These are phyloP conservation scores for Coniochaeta sp. DNA, from an alignment of 2,329 filamentous ascomycete genomes.

Conservation along the genomic window DNA sequence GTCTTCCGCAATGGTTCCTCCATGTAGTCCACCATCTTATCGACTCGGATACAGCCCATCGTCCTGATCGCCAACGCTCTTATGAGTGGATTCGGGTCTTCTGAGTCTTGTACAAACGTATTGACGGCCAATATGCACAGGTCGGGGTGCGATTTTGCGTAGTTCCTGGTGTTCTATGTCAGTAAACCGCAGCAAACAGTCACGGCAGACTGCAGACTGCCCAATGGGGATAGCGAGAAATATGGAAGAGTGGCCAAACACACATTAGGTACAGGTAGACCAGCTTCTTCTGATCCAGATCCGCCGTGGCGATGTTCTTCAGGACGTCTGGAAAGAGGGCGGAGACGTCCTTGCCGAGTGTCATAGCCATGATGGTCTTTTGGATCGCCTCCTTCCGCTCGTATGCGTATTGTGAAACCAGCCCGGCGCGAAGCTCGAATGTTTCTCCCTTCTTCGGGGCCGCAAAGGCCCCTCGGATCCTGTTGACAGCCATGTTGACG, in stretches of 20 bases:
- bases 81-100: conserved; percentile 95
- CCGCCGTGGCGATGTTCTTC: conserved; percentile 94
- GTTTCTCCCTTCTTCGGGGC: conserved; percentile 95
- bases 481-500: conserved; percentile 68
- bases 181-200: conserved; percentile 9
- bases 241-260: conserved; percentile 19
- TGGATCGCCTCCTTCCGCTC: conserved; percentile 99
- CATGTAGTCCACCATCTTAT: conserved; percentile 99
- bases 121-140: conserved; percentile 98
- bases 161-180: conserved; percentile 67
- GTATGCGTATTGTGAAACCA: conserved; percentile 98
- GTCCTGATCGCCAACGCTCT: conserved; percentile 92
- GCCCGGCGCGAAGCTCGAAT: conserved; percentile 88
- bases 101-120: conserved; percentile 97
- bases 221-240: neutral
- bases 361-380: conserved; percentile 99
- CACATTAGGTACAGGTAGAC: conserved; percentile 98
- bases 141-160: conserved; percentile 97
- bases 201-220: neutral
- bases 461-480: conserved; percentile 89
- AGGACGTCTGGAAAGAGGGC: conserved; percentile 94
- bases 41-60: conserved; percentile 97
- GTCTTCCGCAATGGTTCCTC: conserved; percentile 96
- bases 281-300: conserved; percentile 98
- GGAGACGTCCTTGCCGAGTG: conserved; percentile 95